A percentile compares a stretch with the other conserved stretches of the same genome.
phyloP scores from a whole-genome alignment of 2,329 filamentous ascomycete genomes.

The Ophiostoma sp. region DNA sequence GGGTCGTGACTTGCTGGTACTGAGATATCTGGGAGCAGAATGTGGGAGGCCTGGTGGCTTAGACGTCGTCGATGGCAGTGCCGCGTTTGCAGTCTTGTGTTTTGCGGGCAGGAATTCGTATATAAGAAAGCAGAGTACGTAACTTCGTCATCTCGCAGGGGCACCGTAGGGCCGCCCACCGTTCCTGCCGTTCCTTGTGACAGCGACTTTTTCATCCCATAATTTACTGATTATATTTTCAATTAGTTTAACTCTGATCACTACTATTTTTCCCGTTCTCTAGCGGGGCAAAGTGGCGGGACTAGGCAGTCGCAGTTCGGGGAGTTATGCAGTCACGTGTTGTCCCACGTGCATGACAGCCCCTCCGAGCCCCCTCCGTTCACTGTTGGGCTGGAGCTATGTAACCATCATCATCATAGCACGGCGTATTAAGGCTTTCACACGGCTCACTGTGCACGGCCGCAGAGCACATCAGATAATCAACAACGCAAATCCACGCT shows the following conservation, averaged over 20 bases:
- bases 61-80: conserved; percentile 1
- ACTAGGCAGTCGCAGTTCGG: background rate
- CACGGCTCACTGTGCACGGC: too few species aligned
- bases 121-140: background rate
- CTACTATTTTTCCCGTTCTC: conserved; percentile 2
- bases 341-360: background rate
- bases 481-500: conserved; percentile 17
- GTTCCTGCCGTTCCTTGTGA: conserved; percentile 13
- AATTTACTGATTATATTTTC: background rate
- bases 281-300: conserved; percentile 18
- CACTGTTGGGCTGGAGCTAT: background rate
- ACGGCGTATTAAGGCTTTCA: too few species aligned
- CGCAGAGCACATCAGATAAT: background rate
- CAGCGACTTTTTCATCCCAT: conserved; percentile 8
- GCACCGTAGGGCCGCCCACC: background rate
- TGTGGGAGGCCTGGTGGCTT: background rate
- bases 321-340: conserved; percentile 10
- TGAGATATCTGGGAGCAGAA: too few species aligned
- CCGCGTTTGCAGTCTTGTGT: conserved; percentile 4
- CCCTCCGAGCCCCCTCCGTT: conserved; percentile 5
- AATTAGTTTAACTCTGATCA: background rate
- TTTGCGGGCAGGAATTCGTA: background rate
- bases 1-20: background rate
- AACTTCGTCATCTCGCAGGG: conserved; percentile 23
- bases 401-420: background rate